Conservation (phyloP, 768 basidiomycete genomes). For the Russula dissimulans region DNA sequence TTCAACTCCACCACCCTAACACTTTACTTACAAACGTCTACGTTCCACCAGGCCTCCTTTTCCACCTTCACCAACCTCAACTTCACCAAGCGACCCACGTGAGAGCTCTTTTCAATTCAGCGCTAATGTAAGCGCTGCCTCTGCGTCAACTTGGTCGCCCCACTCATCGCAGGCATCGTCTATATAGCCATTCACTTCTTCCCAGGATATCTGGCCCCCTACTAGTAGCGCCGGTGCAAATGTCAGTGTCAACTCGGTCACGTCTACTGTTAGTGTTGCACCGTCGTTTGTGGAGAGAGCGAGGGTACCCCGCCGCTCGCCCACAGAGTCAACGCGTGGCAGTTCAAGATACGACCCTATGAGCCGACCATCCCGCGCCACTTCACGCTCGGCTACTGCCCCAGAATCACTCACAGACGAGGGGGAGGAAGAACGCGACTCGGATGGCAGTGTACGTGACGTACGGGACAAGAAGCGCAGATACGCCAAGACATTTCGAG, state of each 20-base stretch:
- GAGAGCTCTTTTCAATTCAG: not conserved
- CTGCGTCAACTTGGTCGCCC: not conserved
- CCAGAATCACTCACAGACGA: constrained; percentile 11
- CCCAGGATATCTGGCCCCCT: constrained; percentile 7
- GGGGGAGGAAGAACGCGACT: constrained; percentile 18
- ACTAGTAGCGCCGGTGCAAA: not conserved
- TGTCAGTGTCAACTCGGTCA: not conserved
- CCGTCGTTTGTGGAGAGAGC: not conserved
- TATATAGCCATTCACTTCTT: not conserved
- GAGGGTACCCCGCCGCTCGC: constrained; percentile 4
- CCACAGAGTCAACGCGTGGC: constrained; percentile 3
- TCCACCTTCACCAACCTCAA: not conserved
- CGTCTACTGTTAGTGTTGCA: not conserved
- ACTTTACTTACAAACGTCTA: not conserved
- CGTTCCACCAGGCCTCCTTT: not conserved
- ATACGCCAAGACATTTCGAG: constrained; percentile 16
- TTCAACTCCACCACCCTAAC: not conserved
- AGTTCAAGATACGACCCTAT: constrained; percentile 11
- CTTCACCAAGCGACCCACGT: not conserved
- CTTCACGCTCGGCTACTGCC: not conserved
- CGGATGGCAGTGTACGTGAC: constrained; percentile 13
- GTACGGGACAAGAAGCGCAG: constrained; percentile 15
- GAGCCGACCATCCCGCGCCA: not conserved
- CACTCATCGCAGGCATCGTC: not conserved
- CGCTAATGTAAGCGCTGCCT: not conserved